These are phyloP conservation scores for Aspergillus terreus DNA, from an alignment of 2,329 filamentous ascomycete genomes.

Conservation along the genomic window DNA sequence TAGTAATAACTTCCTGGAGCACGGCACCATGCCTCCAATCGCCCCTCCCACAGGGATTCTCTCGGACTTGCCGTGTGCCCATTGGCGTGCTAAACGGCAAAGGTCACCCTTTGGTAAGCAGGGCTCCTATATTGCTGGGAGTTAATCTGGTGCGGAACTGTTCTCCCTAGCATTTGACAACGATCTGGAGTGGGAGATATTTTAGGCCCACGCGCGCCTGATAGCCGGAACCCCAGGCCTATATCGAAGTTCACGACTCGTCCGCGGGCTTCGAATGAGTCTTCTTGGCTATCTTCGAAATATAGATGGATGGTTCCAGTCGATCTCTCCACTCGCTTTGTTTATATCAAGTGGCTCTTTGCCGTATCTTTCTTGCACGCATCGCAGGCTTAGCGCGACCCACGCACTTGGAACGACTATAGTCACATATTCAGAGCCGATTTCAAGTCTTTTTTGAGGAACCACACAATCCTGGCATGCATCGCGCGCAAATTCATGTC, in stretches of 20 bases:
- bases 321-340: slow-evolving; percentile 10
- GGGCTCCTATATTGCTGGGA: slow-evolving; percentile 6
- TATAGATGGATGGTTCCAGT: slow-evolving; percentile 9
- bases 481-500: slow-evolving; percentile 6
- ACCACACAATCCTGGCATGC: slow-evolving; percentile 13
- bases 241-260: slow-evolving; percentile 8
- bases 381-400: slow-evolving; percentile 15
- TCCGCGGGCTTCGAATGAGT: not conserved
- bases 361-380: slow-evolving; percentile 9
- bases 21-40: slow-evolving; percentile 21
- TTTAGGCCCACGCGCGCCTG: slow-evolving; percentile 10
- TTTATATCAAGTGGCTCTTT: slow-evolving; percentile 8
- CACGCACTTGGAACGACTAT: slow-evolving; percentile 21
- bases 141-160: slow-evolving; percentile 1
- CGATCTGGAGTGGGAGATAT: not conserved
- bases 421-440: slow-evolving; percentile 14
- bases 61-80: slow-evolving; percentile 13
- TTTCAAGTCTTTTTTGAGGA: slow-evolving; percentile 7
- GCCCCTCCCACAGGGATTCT: slow-evolving; percentile 20
- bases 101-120: slow-evolving; percentile 13
- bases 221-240: slow-evolving; percentile 6
- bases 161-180: no score
- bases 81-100: slow-evolving; percentile 20
- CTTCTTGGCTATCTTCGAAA: slow-evolving; percentile 3
- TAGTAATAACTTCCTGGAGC: slow-evolving; percentile 19